These are phyloP conservation scores for Clathrus columnatus DNA, from an alignment of 768 basidiomycete genomes.

Conservation along the genomic window DNA sequence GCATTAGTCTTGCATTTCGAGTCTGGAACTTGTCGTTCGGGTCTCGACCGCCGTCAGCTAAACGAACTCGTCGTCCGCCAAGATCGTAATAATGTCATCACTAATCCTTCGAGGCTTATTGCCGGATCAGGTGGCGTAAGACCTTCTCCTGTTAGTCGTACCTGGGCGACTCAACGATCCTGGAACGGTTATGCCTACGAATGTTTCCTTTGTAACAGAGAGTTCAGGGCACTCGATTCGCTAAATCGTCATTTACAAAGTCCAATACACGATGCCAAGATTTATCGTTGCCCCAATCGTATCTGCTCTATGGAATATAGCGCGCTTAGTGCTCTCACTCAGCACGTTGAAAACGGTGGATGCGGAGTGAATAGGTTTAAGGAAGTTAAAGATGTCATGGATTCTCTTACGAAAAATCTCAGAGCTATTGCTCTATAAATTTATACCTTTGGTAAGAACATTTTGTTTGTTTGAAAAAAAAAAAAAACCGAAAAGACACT, in stretches of 20 bases:
- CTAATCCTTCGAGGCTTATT: slow-evolving; percentile 45
- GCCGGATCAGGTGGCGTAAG: slow-evolving; percentile 20
- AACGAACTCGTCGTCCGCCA: slow-evolving; percentile 32
- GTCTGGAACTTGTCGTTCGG: slow-evolving; percentile 45
- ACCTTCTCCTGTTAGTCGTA: slow-evolving; percentile 11
- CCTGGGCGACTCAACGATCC: slow-evolving; percentile 28
- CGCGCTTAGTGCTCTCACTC: slow-evolving; percentile 49
- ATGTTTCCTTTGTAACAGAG: slow-evolving; percentile 52
- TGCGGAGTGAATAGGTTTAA: slow-evolving; percentile 48
- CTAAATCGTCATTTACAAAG: slow-evolving; percentile 61
- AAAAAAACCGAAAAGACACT: too few relatives aligned
- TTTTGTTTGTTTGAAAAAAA: too few relatives aligned
- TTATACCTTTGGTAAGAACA: too few relatives aligned
- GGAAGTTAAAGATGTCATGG: slow-evolving; percentile 31
- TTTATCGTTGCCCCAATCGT: slow-evolving; percentile 44
- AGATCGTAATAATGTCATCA: slow-evolving; percentile 44
- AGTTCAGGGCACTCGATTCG: slow-evolving; percentile 29
- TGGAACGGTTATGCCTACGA: slow-evolving; percentile 44
- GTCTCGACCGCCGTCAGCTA: slow-evolving; percentile 30
- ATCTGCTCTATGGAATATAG: slow-evolving; percentile 36
- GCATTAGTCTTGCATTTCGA: slow-evolving; percentile 59
- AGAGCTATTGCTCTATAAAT: too few relatives aligned
- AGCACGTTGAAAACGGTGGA: slow-evolving; percentile 56
- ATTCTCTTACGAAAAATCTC: too few relatives aligned
- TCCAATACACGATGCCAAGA: slow-evolving; percentile 44